Conservation (phyloP, 768 basidiomycete genomes). For the Boletus speciosus region DNA sequence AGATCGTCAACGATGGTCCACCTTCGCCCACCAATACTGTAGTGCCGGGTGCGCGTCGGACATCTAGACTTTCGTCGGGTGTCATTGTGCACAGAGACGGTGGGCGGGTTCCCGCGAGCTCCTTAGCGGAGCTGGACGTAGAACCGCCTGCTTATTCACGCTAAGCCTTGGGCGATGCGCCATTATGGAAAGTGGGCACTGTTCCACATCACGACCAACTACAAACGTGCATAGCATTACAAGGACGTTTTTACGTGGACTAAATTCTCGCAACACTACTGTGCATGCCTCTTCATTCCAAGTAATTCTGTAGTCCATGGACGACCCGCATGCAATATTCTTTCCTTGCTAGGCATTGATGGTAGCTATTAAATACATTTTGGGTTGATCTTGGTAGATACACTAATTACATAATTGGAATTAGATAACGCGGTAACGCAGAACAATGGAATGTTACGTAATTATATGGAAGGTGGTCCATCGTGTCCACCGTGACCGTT, state of each 20-base stretch:
- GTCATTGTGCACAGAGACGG: constrained; percentile 29
- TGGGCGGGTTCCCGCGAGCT: constrained; percentile 12
- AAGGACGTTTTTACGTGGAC: constrained; percentile 15
- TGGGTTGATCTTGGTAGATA: constrained; percentile 5
- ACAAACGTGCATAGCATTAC: constrained; percentile 10
- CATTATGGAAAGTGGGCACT: constrained; percentile 2
- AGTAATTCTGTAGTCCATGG: constrained; percentile 13
- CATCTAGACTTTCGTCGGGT: neutral
- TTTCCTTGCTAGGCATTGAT: constrained; percentile 1
- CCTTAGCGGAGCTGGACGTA: neutral
- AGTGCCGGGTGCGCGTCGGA: neutral
- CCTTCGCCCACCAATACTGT: constrained; percentile 19
- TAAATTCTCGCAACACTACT: neutral
- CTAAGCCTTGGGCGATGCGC: neutral
- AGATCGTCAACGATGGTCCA: constrained; percentile 25
- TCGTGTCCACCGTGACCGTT: neutral
- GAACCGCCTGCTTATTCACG: constrained; percentile 27
- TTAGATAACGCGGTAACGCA: constrained; percentile 9
- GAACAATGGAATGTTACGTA: constrained; percentile 28
- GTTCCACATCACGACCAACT: constrained; percentile 10
- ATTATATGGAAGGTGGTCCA: neutral
- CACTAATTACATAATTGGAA: constrained; percentile 1
- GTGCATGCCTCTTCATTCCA: constrained; percentile 5
- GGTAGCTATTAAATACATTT: neutral
- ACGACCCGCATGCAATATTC: constrained; percentile 10